phyloP scores from a whole-genome alignment of 495 filamentous ascomycete genomes.

The Sabuloglossum arenarium region DNA sequence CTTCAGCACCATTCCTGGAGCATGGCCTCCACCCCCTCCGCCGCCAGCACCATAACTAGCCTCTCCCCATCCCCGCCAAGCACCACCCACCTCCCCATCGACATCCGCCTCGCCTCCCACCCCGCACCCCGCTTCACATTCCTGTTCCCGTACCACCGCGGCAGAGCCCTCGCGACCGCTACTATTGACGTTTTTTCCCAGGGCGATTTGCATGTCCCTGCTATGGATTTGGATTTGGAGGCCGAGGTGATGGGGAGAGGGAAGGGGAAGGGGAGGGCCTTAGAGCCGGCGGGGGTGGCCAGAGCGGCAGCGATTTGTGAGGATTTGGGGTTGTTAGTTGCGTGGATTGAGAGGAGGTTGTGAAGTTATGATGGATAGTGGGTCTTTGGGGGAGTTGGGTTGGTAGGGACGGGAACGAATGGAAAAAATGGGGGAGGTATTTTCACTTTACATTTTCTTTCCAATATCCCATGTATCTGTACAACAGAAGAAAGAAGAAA shows the following conservation, averaged over 20 bases:
- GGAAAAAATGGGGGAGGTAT: too few relatives aligned
- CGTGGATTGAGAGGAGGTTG: not conserved
- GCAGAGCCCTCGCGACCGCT: not conserved
- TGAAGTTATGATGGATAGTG: not conserved
- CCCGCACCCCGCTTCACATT: conserved; percentile 1
- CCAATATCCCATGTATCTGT: too few relatives aligned
- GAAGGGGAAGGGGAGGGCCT: not conserved
- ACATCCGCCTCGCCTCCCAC: not conserved
- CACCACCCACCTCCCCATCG: not conserved
- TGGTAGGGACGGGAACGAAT: too few relatives aligned
- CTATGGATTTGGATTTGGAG: not conserved
- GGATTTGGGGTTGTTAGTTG: not conserved
- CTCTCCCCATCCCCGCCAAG: too few relatives aligned
- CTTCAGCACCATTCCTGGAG: not conserved
- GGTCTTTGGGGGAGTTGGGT: not conserved
- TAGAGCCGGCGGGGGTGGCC: not conserved
- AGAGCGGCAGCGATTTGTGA: not conserved
- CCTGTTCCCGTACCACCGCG: not conserved
- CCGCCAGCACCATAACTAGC: not conserved
- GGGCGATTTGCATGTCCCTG: not conserved
- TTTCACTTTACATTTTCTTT: too few relatives aligned
- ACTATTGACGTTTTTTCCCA: not conserved
- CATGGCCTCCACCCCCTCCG: not conserved
- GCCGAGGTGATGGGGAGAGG: not conserved
- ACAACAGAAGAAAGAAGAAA: too few relatives aligned